Evolutionary conservation across 495 filamentous ascomycete species (phyloP), one percentile per base, ranked within the genome.

Genomic region (Clavariopsis aquatica): DNA sequence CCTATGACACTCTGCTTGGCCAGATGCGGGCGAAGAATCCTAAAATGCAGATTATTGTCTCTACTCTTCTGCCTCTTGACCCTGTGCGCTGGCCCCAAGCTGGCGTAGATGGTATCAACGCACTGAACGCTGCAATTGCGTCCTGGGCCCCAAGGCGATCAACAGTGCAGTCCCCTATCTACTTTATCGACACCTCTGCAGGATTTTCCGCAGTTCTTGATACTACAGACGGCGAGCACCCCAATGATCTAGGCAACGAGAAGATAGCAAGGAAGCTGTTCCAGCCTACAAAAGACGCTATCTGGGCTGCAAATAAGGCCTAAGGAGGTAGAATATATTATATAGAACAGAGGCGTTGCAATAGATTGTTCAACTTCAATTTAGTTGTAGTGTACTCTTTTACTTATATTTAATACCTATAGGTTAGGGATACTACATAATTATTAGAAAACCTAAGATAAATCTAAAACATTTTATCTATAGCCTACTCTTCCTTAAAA

Each of bases 221-320:
- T 23, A 69, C 61, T 1, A 31, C 12, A 2, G 65, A 69, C 17
- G 65, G 65, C 34, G 60, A 58, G 54, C 65, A 69, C 31, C 60
- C 65, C 34, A 69, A 69, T 31, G 60, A 31, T 17, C 13, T 4
- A 7, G 65, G 65, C 1, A 51, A 59, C 38, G 19, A 38, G 29
- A 59, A 64, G 41, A 29, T 69, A 8, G 60, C 65, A 1, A 24
- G 28, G 5, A 60, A 53, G 29, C 64, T 58, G 26, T 64, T 10
- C 22, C 26, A 36, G 4, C 53, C 53, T 10, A 23, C 52, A 22
- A 36, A 23, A 8, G 41, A 49, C 29, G 65, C 55, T 19, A 58
- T 68, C 31, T 51, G 38, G n/a, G n/a, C n/a, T n/a, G n/a, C n/a
- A n/a, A n/a, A n/a, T n/a, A n/a, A n/a, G n/a, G n/a, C n/a, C n/a